Conservation (phyloP, 352 stramenopile genomes). For the Phytophthora multivora region DNA sequence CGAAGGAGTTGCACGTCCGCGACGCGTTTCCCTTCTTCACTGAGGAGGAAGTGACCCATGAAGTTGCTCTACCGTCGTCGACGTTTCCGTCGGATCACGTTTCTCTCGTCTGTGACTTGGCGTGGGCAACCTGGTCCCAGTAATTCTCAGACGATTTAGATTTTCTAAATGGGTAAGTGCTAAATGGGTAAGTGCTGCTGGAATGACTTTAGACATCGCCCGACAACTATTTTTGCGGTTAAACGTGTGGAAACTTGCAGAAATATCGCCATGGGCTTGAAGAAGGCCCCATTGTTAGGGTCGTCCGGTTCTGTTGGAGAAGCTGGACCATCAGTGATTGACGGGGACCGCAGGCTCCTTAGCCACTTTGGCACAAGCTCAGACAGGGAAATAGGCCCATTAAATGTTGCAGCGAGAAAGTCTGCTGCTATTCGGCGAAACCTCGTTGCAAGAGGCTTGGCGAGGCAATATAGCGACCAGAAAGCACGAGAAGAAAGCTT, state of each 20-base stretch:
- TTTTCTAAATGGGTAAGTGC: constrained; percentile 9
- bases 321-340: constrained; percentile 19
- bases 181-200: constrained; percentile 8
- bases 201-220: neutral
- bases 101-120: constrained; percentile 74
- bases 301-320: constrained; percentile 16
- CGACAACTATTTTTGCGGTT: constrained; percentile 27
- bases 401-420: constrained; percentile 5
- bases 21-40: constrained; percentile 72
- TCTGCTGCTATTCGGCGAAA: constrained; percentile 33
- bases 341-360: constrained; percentile 28
- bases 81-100: constrained; percentile 81
- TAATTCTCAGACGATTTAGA: too few species aligned
- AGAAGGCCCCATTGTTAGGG: constrained; percentile 28
- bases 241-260: neutral
- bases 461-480: constrained; percentile 36
- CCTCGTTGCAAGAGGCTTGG: constrained; percentile 36
- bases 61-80: constrained; percentile 72
- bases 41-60: constrained; percentile 54
- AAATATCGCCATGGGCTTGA: constrained; percentile 23
- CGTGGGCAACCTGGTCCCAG: constrained; percentile 30
- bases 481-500: constrained; percentile 31
- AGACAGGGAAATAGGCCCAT: neutral
- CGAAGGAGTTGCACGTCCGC: constrained; percentile 38
- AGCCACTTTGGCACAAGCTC: constrained; percentile 21